Conservation (phyloP, 2,329 filamentous ascomycete genomes). For the Curvularia hawaiiensis region DNA sequence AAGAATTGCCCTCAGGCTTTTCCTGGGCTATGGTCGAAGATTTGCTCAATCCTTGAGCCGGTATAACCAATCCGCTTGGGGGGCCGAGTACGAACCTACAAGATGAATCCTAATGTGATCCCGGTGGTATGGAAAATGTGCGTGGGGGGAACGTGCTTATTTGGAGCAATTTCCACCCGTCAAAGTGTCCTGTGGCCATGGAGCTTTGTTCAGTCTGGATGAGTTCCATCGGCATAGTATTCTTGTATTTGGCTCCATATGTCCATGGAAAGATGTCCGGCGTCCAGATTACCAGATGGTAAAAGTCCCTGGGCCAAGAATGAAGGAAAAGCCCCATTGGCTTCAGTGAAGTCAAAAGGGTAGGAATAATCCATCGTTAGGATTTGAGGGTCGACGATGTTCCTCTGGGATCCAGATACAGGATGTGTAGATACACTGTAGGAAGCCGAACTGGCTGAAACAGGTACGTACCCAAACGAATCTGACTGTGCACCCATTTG, state of each 20-base stretch:
- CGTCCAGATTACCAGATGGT: background rate
- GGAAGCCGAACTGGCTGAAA: background rate
- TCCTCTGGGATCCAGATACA: background rate
- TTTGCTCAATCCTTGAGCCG: background rate
- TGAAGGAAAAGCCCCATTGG: background rate
- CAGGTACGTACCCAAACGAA: conserved; percentile 10
- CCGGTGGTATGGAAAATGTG: no score
- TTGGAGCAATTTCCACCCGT: background rate
- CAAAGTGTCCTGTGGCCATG: background rate
- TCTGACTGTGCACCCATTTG: background rate
- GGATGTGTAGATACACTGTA: background rate
- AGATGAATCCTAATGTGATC: background rate
- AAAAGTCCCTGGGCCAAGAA: background rate
- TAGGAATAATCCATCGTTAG: background rate
- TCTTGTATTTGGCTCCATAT: background rate
- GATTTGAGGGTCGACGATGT: background rate
- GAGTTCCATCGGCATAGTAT: background rate
- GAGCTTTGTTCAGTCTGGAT: background rate
- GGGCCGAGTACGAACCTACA: no score
- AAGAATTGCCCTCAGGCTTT: background rate
- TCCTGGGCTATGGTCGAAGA: background rate
- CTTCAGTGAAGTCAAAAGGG: background rate
- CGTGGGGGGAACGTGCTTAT: no score
- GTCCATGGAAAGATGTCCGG: background rate
- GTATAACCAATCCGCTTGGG: background rate